phyloP scores from a whole-genome alignment of 371 early-diverging fungal genomes.

The Fennellomyces sp. region DNA sequence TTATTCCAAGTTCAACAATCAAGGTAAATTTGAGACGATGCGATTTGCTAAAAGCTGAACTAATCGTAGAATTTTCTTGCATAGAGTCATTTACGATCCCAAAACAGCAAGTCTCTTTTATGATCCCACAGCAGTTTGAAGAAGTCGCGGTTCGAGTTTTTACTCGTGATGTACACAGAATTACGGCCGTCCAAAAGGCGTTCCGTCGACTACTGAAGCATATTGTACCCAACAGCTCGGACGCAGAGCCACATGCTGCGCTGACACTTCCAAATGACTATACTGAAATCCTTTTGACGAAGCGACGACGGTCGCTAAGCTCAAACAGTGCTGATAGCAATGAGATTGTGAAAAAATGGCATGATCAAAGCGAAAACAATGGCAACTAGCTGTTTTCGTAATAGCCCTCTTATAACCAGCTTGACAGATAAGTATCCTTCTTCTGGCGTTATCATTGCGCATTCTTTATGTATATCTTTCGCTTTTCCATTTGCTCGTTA shows the following conservation, averaged over 20 bases:
- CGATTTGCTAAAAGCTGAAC: background rate
- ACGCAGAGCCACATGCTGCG: slow-evolving; percentile 19
- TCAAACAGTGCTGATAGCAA: slow-evolving; percentile 3
- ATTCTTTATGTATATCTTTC: too few species aligned
- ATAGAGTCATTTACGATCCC: slow-evolving; percentile 66
- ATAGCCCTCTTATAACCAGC: background rate
- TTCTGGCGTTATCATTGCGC: too few species aligned
- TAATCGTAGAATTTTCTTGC: background rate
- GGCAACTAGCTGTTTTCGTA: too few species aligned
- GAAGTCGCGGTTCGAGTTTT: slow-evolving; percentile 74
- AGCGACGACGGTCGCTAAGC: slow-evolving; percentile 20
- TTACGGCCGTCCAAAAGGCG: slow-evolving; percentile 59
- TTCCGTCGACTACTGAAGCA: slow-evolving; percentile 38
- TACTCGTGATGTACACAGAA: slow-evolving; percentile 63
- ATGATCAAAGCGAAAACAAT: too few species aligned
- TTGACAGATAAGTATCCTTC: too few species aligned
- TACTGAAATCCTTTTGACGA: slow-evolving; percentile 7
- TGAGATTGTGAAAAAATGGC: slow-evolving; percentile 22
- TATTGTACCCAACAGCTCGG: slow-evolving; percentile 7
- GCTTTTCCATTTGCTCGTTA: too few species aligned
- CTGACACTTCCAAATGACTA: slow-evolving; percentile 22
- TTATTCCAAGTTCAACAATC: slow-evolving; percentile 68
- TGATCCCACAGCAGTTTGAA: slow-evolving; percentile 74
- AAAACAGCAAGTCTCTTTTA: slow-evolving; percentile 70
- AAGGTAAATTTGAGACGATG: slow-evolving; percentile 31